These are phyloP conservation scores for Trypanosoma lewisi DNA, from an alignment of 208 protist species.

Conservation along the genomic window DNA sequence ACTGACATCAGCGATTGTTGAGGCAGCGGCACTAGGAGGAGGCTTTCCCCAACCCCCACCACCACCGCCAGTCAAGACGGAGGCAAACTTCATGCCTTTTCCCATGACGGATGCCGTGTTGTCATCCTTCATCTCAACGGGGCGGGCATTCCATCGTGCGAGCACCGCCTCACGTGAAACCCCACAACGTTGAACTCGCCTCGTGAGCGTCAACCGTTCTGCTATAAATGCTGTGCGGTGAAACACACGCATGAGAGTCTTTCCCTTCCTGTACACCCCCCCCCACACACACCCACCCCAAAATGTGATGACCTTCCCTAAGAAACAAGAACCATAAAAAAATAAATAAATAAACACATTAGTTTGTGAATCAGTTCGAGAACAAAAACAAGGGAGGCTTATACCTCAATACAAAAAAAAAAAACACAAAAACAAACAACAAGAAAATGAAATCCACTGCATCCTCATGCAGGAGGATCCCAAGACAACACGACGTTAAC, in stretches of 20 bases:
- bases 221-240: neutral
- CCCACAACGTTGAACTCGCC: constrained; percentile 6
- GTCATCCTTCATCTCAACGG: constrained; percentile 3
- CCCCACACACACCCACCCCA: neutral
- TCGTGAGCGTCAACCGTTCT: neutral
- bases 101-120: constrained; percentile 24
- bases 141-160: constrained; percentile 43
- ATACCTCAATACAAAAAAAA: neutral
- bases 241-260: constrained; percentile 11
- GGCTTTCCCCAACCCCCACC: constrained; percentile 16
- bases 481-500: neutral
- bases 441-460: too few relatives aligned
- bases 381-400: too few relatives aligned
- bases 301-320: neutral
- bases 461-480: neutral
- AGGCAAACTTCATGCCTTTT: constrained; percentile 76
- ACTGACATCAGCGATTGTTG: constrained; percentile 51
- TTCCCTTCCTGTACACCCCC: neutral
- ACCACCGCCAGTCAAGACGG: constrained; percentile 30
- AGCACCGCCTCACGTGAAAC: constrained; percentile 43
- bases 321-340: constrained; percentile 3
- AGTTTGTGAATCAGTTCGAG: too few relatives aligned
- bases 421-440: neutral
- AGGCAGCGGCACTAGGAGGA: constrained; percentile 15
- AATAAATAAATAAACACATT: constrained; percentile 11